These are phyloP conservation scores for Mytilinidion resinicola DNA, from an alignment of 495 filamentous ascomycete species.

Conservation along the genomic window DNA sequence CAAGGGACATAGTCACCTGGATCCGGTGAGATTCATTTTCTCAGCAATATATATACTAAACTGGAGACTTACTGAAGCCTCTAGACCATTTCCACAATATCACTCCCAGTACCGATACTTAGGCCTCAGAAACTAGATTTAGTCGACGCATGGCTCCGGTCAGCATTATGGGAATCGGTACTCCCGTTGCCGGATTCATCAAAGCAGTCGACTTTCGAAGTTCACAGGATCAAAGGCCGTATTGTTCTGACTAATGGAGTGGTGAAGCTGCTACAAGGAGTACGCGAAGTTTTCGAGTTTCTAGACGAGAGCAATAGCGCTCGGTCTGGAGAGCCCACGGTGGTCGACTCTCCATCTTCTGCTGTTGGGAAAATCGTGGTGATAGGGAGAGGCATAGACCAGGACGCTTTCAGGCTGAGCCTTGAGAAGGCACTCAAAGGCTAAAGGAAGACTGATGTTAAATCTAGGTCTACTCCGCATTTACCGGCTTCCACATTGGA, in stretches of 20 bases:
- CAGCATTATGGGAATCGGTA: conserved; percentile 71
- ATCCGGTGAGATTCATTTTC: conserved; percentile 54
- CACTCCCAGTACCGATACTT: conserved; percentile 57
- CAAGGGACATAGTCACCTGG: conserved; percentile 59
- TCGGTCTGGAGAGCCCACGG: conserved; percentile 21
- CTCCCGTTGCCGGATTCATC: conserved; percentile 45
- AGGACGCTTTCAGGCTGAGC: conserved; percentile 20
- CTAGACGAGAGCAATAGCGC: conserved; percentile 50
- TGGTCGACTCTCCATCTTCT: conserved; percentile 6
- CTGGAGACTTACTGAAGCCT: conserved; percentile 3
- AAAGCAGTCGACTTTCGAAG: conserved; percentile 48
- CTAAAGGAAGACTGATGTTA: too few species aligned
- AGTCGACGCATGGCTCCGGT: conserved; percentile 78
- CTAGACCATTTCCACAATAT: conserved; percentile 82
- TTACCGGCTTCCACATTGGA: too few species aligned
- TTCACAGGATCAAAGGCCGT: conserved; percentile 83
- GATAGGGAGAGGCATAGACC: conserved; percentile 62
- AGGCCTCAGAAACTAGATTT: conserved; percentile 44
- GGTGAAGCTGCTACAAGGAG: conserved; percentile 78
- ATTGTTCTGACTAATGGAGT: conserved; percentile 55
- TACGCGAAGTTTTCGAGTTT: conserved; percentile 89
- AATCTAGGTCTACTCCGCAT: too few species aligned
- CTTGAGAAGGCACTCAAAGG: background rate
- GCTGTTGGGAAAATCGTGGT: conserved; percentile 66
- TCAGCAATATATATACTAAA: background rate